These are phyloP conservation scores for Metschnikowia santaceciliae DNA, from an alignment of 805 yeast genomes.

Conservation along the genomic window DNA sequence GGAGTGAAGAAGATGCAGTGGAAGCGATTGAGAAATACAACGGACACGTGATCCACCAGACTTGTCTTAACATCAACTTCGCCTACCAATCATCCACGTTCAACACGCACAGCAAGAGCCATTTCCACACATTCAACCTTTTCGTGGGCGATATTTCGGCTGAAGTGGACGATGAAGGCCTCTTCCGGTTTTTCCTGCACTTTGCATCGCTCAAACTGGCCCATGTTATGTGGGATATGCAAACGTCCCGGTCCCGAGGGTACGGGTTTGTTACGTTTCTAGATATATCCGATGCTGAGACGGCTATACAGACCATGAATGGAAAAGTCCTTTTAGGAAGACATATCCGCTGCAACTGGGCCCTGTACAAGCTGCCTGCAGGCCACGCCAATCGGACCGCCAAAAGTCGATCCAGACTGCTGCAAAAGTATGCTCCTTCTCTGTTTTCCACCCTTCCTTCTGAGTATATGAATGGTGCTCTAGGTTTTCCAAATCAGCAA, in stretches of 20 bases:
- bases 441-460: not conserved
- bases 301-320: slow-evolving; percentile 68
- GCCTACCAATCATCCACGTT: slow-evolving; percentile 80
- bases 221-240: slow-evolving; percentile 97
- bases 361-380: slow-evolving; percentile 56
- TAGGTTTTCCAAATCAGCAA: not conserved
- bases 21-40: slow-evolving; percentile 58
- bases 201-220: slow-evolving; percentile 70
- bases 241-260: slow-evolving; percentile 86
- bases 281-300: slow-evolving; percentile 65
- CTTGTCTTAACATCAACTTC: slow-evolving; percentile 66
- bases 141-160: slow-evolving; percentile 84
- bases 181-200: slow-evolving; percentile 52
- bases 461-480: not conserved
- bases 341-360: slow-evolving; percentile 84
- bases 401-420: not conserved
- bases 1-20: slow-evolving; percentile 52
- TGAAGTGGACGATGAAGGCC: slow-evolving; percentile 75
- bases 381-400: not conserved
- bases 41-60: slow-evolving; percentile 52
- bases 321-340: slow-evolving; percentile 71
- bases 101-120: slow-evolving; percentile 37
- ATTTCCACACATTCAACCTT: slow-evolving; percentile 58
- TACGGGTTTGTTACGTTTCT: slow-evolving; percentile 84
- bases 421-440: not conserved